These are phyloP conservation scores for Pleurotus platypus DNA, from an alignment of 768 basidiomycete species.

Conservation along the genomic window DNA sequence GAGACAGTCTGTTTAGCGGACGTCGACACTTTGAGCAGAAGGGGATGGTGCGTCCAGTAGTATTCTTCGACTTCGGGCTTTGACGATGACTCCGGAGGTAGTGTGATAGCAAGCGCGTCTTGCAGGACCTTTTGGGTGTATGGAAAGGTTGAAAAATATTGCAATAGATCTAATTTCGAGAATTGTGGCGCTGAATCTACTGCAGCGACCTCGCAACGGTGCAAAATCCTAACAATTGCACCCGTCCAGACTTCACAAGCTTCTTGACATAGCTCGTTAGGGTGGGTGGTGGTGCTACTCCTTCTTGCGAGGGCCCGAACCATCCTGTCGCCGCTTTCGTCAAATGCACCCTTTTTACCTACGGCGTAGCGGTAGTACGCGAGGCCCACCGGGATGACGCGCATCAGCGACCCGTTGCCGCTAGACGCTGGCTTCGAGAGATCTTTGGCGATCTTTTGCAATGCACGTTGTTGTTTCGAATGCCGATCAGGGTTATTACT, in stretches of 20 bases:
- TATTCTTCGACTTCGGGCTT: slow-evolving; percentile 25
- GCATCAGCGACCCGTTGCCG: slow-evolving; percentile 44
- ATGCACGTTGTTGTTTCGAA: slow-evolving; percentile 11
- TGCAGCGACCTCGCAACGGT: slow-evolving; percentile 14
- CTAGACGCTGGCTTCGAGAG: slow-evolving; percentile 22
- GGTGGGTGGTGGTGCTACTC: slow-evolving; percentile 41
- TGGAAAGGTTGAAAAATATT: slow-evolving; percentile 33
- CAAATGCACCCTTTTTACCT: slow-evolving; percentile 9
- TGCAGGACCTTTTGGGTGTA: slow-evolving; percentile 29
- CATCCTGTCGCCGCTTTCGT: slow-evolving; percentile 24
- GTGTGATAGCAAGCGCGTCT: slow-evolving; percentile 21
- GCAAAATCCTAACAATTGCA: slow-evolving; percentile 29
- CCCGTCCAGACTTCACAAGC: slow-evolving; percentile 39
- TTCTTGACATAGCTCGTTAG: slow-evolving; percentile 35
- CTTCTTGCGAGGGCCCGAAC: slow-evolving; percentile 29
- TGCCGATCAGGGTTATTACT: background rate
- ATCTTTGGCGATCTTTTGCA: slow-evolving; percentile 25
- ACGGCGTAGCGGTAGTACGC: slow-evolving; percentile 28
- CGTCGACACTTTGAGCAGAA: slow-evolving; percentile 21
- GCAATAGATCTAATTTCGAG: slow-evolving; percentile 37
- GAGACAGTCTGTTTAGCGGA: slow-evolving; percentile 1
- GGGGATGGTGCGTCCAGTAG: slow-evolving; percentile 32
- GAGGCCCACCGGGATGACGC: slow-evolving; percentile 40
- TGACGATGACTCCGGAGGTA: slow-evolving; percentile 14
- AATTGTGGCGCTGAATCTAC: slow-evolving; percentile 11